Conservation (phyloP, 2,329 filamentous ascomycete genomes). For the Diaporthe velutina region DNA sequence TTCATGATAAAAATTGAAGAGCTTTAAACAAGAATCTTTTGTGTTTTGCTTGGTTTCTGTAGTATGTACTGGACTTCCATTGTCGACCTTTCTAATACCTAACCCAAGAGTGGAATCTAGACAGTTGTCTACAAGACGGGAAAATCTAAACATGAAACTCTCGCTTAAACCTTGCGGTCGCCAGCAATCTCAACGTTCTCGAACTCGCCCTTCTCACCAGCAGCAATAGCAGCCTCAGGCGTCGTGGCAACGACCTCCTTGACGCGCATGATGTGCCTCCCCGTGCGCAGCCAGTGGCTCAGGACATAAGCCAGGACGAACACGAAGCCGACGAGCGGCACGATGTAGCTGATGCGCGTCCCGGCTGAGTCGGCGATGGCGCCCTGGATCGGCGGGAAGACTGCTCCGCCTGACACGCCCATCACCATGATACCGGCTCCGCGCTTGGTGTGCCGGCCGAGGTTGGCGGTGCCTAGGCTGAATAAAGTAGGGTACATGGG, state of each 20-base stretch:
- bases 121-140: neutral
- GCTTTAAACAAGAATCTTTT: neutral
- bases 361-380: conserved; percentile 54
- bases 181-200: conserved; percentile 25
- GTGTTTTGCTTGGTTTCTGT: neutral
- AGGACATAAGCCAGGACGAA: conserved; percentile 51
- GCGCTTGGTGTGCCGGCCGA: conserved; percentile 68
- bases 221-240: conserved; percentile 33
- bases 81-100: neutral
- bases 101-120: neutral
- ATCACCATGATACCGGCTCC: conserved; percentile 67
- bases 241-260: conserved; percentile 46
- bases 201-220: conserved; percentile 18
- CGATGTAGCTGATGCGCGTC: conserved; percentile 57
- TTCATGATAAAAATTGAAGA: neutral
- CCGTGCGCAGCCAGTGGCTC: conserved; percentile 49
- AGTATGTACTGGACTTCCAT: neutral
- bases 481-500: conserved; percentile 73
- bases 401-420: conserved; percentile 67
- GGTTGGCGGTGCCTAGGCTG: conserved; percentile 67
- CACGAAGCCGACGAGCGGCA: conserved; percentile 57
- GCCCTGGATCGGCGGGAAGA: conserved; percentile 67
- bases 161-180: conserved; percentile 7
- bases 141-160: neutral
- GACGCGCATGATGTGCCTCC: conserved; percentile 47